Base-by-base conservation (phyloP, 2,329 filamentous ascomycete species). In the Trichoderma atrobrunneum region DNA sequence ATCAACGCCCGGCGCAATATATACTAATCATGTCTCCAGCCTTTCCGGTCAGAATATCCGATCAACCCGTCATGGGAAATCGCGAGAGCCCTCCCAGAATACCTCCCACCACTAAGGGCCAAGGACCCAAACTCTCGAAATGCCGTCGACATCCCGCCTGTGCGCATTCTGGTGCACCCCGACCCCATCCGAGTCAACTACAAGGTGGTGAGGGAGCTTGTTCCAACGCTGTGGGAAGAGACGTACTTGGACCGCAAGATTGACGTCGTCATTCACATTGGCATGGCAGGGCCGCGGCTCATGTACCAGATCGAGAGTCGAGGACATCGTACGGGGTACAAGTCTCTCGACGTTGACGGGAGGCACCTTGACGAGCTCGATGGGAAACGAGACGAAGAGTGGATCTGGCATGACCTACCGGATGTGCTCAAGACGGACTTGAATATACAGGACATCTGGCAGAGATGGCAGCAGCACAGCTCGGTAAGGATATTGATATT, bases 21-120 rank as follows among this genome's bases (percentile, higher is more conserved):
- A 5, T 26, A 32, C 48, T 28, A n/a, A 21, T 21, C 24, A 14
- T 21, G 10, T 36, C 12, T 43, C 68, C 73, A 95, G 93, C 91
- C 94, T 1, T 97, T 97, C 81, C 90, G 91, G 76, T 85, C 83
- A n/a, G 83, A 91, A 59, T 90, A 91, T 78, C 88, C 90, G 32
- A 83, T 91, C 73, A 97, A 97, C 79, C 93, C 94, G 10, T 94
- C 93, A 3, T 95, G 89, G 87, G 88, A 95, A 78, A 95, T 97
- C 78, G 90, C 92, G 63, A 86, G 85, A 30, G 85, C 84, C 24
- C 88, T 97, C n/a, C 91, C 93, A 4, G 80, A 87, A 3, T 87
- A 88, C 75, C 87, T 95, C 6, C 87, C 89, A 3, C 82, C 85
- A 1, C 79, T 85, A 16, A 81, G 83, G 65, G 80, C 80, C 74